Base-by-base conservation (phyloP, 2,329 filamentous ascomycete genomes). In the Elsinoe australis region DNA sequence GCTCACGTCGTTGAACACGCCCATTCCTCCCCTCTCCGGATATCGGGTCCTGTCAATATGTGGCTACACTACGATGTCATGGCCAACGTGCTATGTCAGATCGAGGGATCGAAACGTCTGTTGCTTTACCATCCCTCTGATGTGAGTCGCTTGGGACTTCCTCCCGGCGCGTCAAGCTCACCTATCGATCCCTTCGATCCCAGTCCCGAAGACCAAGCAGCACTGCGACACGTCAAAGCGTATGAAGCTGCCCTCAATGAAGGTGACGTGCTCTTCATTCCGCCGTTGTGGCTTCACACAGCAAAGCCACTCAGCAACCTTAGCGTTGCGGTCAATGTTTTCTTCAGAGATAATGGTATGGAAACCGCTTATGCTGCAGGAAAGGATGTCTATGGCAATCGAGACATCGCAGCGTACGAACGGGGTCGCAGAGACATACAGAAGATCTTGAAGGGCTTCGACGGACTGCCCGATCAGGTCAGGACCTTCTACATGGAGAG, bases 31-130 rank as follows among this genome's bases (percentile, higher is more conserved):
- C 82, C 88, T 0, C 67, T 94, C 18, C 76, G 87, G 15, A 80
- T 94, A 51, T 90, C 85, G 3, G 86, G 86, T 1, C 78, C 78
- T 1, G 84, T 90, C 8, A 83, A 81, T 32, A 85, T 95, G 78
- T 95, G 89, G 88, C 71, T 94, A 24, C 87, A 94, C 64, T 94
- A 92, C 68, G 86, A 94, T 66, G 86, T 92, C 12, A 88, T 94
- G 75, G 85, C 87, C 42, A 95, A 94, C 58, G 72, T 94, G 3
- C 82, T 92, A 52, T 87, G 82, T 58, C 88, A 95, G 61, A 74
- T 94, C 45, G 67, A 70, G 29, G 87, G 88, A 3, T 73, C 75
- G 1, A 94, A 92, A 61, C 75, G 76, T 21, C 72, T 94, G 50
- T 65, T 87, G 3, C 72, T 95, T 1, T 95, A 87, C 61, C 87